phyloP scores from a whole-genome alignment of 768 basidiomycete species.

The Pleurotus citrinopileatus region DNA sequence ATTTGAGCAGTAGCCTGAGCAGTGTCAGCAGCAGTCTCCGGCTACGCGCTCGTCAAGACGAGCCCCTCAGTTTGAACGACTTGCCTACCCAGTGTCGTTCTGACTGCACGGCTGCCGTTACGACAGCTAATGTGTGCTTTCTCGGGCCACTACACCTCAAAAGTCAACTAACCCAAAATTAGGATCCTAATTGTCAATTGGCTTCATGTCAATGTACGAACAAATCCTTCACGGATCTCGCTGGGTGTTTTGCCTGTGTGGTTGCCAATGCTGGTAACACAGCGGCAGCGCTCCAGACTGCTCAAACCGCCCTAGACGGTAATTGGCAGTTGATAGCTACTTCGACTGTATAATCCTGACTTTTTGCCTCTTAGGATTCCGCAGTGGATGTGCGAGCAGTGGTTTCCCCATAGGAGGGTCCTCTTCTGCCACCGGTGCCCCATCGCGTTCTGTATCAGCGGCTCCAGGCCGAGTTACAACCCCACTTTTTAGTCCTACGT shows the following conservation, averaged over 20 bases:
- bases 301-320: not conserved
- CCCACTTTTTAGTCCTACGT: too few species aligned
- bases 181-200: slow-evolving; percentile 7
- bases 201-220: not conserved
- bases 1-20: not conserved
- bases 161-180: not conserved
- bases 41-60: not conserved
- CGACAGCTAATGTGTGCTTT: not conserved
- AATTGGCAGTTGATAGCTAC: too few species aligned
- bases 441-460: not conserved
- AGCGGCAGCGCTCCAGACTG: not conserved
- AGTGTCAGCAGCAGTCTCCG: not conserved
- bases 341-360: too few species aligned
- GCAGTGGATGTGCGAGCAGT: not conserved
- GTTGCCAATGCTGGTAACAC: not conserved
- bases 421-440: not conserved
- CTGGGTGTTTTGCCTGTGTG: not conserved
- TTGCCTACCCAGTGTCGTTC: not conserved
- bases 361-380: not conserved
- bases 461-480: too few species aligned
- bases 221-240: not conserved
- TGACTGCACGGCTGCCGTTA: not conserved
- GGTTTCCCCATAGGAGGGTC: not conserved
- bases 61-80: not conserved
- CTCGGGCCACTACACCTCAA: not conserved